Conservation (phyloP, 306 rosid genomes). For the Begonia masoniana region DNA sequence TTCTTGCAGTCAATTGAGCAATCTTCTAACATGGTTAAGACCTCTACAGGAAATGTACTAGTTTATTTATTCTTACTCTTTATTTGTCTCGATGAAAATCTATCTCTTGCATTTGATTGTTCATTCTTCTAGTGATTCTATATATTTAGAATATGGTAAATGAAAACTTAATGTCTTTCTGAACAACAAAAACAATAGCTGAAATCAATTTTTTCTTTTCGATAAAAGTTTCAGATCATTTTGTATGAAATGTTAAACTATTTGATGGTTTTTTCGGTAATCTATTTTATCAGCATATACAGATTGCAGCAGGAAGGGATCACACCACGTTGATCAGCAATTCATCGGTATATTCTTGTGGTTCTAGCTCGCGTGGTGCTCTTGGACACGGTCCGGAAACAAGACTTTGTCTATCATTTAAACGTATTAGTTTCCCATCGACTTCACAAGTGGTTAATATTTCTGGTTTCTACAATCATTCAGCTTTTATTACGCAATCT, state of each 20-base stretch:
- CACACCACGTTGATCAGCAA: conserved; percentile 68
- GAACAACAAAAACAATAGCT: too few relatives aligned
- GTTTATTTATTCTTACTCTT: conserved; percentile 19
- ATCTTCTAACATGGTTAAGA: conserved; percentile 53
- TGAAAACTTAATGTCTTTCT: too few relatives aligned
- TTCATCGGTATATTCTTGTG: conserved; percentile 76
- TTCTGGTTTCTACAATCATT: conserved; percentile 80
- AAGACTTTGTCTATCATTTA: conserved; percentile 59
- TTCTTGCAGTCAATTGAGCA: conserved; percentile 80
- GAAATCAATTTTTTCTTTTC: too few relatives aligned
- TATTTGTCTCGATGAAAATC: conserved; percentile 1
- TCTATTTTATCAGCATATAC: conserved; percentile 50
- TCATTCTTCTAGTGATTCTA: too few relatives aligned
- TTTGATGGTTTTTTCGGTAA: too few relatives aligned
- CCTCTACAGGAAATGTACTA: conserved; percentile 93
- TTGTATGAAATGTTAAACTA: too few relatives aligned
- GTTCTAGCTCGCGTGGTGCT: conserved; percentile 75
- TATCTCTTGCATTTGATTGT: too few relatives aligned
- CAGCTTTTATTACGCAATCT: conserved; percentile 65
- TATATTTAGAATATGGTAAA: too few relatives aligned
- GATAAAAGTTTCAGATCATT: too few relatives aligned
- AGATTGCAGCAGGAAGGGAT: conserved; percentile 71
- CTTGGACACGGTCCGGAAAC: conserved; percentile 91
- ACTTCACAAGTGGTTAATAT: conserved; percentile 50
- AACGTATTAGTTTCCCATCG: conserved; percentile 49